Conservation (phyloP, 2,329 filamentous ascomycete genomes). For the Coleophoma cylindrospora region DNA sequence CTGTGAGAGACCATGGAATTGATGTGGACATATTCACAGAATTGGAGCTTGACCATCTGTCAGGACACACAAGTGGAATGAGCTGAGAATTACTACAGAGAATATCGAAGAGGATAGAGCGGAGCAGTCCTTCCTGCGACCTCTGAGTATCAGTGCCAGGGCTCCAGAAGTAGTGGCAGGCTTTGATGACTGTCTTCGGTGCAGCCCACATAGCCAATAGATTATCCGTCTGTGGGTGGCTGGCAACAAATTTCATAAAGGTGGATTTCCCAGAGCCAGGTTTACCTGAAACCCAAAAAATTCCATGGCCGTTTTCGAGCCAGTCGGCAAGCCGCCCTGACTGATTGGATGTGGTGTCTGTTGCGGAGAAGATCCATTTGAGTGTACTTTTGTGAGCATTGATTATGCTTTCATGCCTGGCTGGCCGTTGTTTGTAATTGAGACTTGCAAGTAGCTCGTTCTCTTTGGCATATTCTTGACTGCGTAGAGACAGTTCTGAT, state of each 20-base stretch:
- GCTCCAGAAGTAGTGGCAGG: slow-evolving; percentile 12
- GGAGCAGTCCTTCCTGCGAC: slow-evolving; percentile 12
- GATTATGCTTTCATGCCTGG: neutral
- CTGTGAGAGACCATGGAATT: neutral
- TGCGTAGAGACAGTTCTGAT: too few relatives aligned
- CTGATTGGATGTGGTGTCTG: neutral
- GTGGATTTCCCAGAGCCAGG: too few relatives aligned
- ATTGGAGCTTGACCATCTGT: slow-evolving; percentile 1
- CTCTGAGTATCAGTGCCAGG: slow-evolving; percentile 10
- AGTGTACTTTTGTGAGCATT: neutral
- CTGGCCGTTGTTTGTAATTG: neutral
- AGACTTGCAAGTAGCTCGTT: neutral
- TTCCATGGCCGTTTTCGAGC: slow-evolving; percentile 1
- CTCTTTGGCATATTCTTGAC: too few relatives aligned
- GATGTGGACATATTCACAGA: neutral
- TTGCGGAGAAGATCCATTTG: neutral
- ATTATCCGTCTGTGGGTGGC: neutral
- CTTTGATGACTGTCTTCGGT: neutral
- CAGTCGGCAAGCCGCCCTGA: neutral
- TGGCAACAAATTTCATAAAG: slow-evolving; percentile 11
- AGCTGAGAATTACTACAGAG: slow-evolving; percentile 5
- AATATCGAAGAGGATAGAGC: slow-evolving; percentile 6
- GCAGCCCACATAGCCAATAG: slow-evolving; percentile 6
- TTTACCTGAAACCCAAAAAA: slow-evolving; percentile 11
- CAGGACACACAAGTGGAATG: slow-evolving; percentile 1